Conservation (phyloP, 306 rosid genomes). For the Quercus glauca region DNA sequence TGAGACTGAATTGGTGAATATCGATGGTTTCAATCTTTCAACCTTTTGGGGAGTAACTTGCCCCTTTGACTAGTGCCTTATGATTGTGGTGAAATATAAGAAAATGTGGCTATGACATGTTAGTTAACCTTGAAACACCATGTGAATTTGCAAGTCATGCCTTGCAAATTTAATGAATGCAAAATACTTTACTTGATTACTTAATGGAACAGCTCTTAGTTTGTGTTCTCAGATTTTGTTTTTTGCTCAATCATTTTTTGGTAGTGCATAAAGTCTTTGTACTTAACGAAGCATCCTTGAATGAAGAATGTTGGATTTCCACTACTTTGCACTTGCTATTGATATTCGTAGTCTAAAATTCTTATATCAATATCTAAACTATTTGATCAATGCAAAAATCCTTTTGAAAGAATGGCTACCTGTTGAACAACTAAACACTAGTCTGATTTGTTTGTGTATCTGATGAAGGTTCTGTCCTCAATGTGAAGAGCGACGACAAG, state of each 20-base stretch:
- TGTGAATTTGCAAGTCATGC: no score
- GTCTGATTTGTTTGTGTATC: constrained; percentile 14
- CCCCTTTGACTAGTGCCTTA: not conserved
- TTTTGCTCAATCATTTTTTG: not conserved
- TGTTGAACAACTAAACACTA: constrained; percentile 5
- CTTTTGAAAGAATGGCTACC: not conserved
- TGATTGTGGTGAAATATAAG: not conserved
- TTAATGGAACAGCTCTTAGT: not conserved
- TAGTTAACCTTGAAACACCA: not conserved
- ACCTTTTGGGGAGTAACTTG: not conserved
- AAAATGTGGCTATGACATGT: not conserved
- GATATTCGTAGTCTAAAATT: not conserved
- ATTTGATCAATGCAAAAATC: not conserved
- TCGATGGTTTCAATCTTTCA: not conserved
- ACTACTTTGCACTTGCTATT: constrained; percentile 12
- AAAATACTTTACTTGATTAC: no score
- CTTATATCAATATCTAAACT: not conserved
- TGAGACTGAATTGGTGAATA: not conserved
- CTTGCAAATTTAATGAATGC: no score
- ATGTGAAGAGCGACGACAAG: constrained; percentile 93
- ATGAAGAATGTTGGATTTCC: constrained; percentile 4
- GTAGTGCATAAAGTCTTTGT: not conserved
- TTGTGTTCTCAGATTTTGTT: not conserved
- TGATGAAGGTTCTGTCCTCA: constrained; percentile 82
- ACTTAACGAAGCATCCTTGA: not conserved